Conservation (phyloP, 371 early-diverging fungal genomes). For the Saksenaea vasiformis region DNA sequence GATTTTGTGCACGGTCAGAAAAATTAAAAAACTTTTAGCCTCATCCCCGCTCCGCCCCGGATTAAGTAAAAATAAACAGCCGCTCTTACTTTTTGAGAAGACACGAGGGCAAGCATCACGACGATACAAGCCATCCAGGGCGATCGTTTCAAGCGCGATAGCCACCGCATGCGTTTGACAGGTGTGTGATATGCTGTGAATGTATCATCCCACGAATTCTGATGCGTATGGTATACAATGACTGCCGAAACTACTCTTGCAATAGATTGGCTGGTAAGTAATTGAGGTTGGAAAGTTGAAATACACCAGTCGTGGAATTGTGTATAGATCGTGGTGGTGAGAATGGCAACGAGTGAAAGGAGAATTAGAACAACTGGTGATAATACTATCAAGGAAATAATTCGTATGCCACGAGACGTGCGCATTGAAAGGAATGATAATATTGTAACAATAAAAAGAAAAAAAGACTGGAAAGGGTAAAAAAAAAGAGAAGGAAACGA, state of each 20-base stretch:
- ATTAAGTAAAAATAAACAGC: background rate
- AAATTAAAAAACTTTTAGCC: background rate
- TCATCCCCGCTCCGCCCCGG: slow-evolving; percentile 7
- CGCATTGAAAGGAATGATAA: slow-evolving; percentile 5
- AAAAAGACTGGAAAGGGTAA: slow-evolving; percentile 2
- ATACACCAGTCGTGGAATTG: slow-evolving; percentile 14
- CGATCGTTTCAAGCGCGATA: slow-evolving; percentile 6
- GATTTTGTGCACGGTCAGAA: background rate
- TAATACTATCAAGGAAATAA: slow-evolving; percentile 16
- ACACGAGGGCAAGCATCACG: slow-evolving; percentile 6
- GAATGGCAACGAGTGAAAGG: slow-evolving; percentile 14
- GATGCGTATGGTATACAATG: background rate
- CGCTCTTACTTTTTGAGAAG: slow-evolving; percentile 1
- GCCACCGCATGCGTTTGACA: slow-evolving; percentile 5
- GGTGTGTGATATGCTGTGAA: background rate
- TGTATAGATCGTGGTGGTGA: slow-evolving; percentile 10
- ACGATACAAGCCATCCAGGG: slow-evolving; percentile 5
- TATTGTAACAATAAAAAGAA: background rate
- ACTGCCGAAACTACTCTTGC: slow-evolving; percentile 3
- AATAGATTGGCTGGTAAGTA: slow-evolving; percentile 3
- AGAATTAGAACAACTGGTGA: slow-evolving; percentile 19
- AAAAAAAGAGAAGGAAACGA: background rate
- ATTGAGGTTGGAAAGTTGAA: background rate
- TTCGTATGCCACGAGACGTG: slow-evolving; percentile 15
- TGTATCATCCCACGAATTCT: background rate